These are phyloP conservation scores for Apiospora marii DNA, from an alignment of 2,329 filamentous ascomycete species.

Conservation along the genomic window DNA sequence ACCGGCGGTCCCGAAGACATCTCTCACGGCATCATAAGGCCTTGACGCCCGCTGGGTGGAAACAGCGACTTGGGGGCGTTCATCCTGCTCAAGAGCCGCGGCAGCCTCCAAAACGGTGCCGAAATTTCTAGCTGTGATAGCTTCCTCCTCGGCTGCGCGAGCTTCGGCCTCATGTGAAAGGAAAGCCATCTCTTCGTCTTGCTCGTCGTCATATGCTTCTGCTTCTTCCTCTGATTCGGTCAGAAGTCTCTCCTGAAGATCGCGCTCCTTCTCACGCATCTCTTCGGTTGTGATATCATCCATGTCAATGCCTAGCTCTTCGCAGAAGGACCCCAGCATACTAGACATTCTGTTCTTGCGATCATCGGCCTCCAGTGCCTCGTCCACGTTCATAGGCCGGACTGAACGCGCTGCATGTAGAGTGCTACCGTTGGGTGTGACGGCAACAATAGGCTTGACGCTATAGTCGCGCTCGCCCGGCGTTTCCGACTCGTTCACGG, in stretches of 20 bases:
- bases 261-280: slow-evolving; percentile 40
- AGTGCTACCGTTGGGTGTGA: slow-evolving; percentile 56
- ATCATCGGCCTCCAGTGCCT: slow-evolving; percentile 35
- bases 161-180: slow-evolving; percentile 31
- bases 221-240: slow-evolving; percentile 30
- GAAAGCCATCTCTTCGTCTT: neutral
- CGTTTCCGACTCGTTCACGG: slow-evolving; percentile 53
- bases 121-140: slow-evolving; percentile 28
- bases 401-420: slow-evolving; percentile 56
- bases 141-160: slow-evolving; percentile 18
- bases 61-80: slow-evolving; percentile 24
- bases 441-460: slow-evolving; percentile 57
- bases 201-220: slow-evolving; percentile 4
- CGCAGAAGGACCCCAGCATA: slow-evolving; percentile 35
- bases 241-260: slow-evolving; percentile 33
- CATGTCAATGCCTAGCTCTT: slow-evolving; percentile 33
- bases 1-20: slow-evolving; percentile 49
- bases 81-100: slow-evolving; percentile 28
- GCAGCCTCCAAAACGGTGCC: slow-evolving; percentile 34
- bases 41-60: slow-evolving; percentile 40
- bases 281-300: slow-evolving; percentile 41
- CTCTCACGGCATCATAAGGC: slow-evolving; percentile 54
- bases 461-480: slow-evolving; percentile 52
- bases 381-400: slow-evolving; percentile 40
- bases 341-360: slow-evolving; percentile 33